Evolutionary conservation across 2,329 filamentous ascomycete species (phyloP).

Genomic region (Myriosclerotinia duriaeana): DNA sequence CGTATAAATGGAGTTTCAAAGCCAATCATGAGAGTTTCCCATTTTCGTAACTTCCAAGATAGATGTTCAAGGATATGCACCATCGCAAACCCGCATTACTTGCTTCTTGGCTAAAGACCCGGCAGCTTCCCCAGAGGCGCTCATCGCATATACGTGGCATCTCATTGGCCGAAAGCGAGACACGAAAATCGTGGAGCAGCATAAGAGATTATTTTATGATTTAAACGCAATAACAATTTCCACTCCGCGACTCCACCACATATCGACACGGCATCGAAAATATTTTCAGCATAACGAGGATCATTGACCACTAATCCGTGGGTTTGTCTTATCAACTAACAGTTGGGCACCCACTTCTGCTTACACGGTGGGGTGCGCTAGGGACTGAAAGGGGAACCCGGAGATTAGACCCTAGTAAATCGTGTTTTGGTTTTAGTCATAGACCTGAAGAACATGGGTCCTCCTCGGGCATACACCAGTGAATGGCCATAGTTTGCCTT

Average conservation of each 20-base stretch:
- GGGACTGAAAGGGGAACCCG: background rate
- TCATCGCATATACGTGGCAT: background rate
- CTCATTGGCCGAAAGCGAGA: background rate
- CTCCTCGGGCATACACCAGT: background rate
- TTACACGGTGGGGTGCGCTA: background rate
- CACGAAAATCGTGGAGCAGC: background rate
- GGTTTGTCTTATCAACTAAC: background rate
- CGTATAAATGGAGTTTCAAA: background rate
- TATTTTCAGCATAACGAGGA: background rate
- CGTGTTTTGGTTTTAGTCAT: background rate
- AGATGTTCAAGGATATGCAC: background rate
- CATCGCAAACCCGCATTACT: background rate
- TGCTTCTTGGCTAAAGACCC: background rate
- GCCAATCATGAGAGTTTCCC: background rate
- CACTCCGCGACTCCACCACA: conserved; percentile 4
- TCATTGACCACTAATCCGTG: background rate
- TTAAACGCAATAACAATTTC: background rate
- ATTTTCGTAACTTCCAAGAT: background rate
- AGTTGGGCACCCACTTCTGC: conserved; percentile 1
- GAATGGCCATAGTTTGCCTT: background rate
- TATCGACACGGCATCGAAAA: background rate
- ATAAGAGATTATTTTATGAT: background rate
- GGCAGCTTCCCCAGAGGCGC: background rate
- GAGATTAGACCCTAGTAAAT: conserved; percentile 19
- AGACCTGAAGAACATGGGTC: background rate